Base-by-base conservation (phyloP, 441 rosid species). In the Manihot esculenta region DNA sequence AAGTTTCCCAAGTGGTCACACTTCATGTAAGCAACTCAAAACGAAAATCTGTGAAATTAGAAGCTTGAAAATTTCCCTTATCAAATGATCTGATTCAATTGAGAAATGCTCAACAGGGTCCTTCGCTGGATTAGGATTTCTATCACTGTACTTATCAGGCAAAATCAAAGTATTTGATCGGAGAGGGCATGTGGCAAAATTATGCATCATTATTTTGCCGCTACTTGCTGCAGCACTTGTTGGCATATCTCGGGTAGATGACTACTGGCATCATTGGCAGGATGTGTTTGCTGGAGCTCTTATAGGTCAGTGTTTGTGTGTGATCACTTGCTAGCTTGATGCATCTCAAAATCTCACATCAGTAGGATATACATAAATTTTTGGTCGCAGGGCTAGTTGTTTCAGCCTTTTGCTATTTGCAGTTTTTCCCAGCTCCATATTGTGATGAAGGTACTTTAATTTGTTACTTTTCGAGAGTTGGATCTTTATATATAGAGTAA, bases 251-350 rank as follows among this genome's bases (percentile, higher is more conserved):
- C 83, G 97, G 17, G 91, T 94, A 14, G 97, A 94, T 74, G 97
- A 94, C 81, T 94, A 94, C 72, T 87, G 96, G 99, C 99, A 94
- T 81, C 99, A 94, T 64, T 94, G 96, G 99, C 87, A 89, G 76
- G 97, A 94, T 81, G 97, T 94, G 21, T 87, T 92, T 57, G 86
- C 86, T 27, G 96, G 97, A 62, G 92, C 88, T 53, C 74, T 91
- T 73, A 64, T 89, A 71, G 98, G 97, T 91, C 33, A 21, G 69
- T 64, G 21, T 70, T 9, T 69, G 60, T 10, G 0, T 23, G 65
- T 20, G 49, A 60, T 48, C 55, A 21, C 17, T 23, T 21, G 41
- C 41, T 35, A 35, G 41, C 21, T 3, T 9, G 27, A 57, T 35
- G 27, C 2, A 12, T 15, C 50, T 48, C 45, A 62, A 21, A 30